phyloP scores from a whole-genome alignment of 352 stramenopile species.

The Pythium diclinum region DNA sequence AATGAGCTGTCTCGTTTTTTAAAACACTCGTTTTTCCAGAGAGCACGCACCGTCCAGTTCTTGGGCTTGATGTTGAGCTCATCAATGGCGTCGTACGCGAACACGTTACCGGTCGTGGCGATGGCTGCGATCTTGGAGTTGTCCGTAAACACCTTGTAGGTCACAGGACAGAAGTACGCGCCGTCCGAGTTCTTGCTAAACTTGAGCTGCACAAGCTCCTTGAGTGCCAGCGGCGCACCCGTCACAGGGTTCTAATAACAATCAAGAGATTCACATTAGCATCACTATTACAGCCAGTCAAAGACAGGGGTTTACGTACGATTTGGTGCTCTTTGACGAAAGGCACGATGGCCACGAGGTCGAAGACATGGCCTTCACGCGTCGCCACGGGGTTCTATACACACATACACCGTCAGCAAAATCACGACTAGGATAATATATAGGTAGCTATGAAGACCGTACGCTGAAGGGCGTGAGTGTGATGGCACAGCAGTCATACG shows the following conservation, averaged over 20 bases:
- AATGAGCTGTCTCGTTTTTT: not conserved
- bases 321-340: constrained; percentile 96
- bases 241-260: constrained; percentile 90
- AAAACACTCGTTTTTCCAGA: not conserved
- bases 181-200: constrained; percentile 80
- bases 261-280: not conserved
- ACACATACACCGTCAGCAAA: not conserved
- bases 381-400: constrained; percentile 92
- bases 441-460: not conserved
- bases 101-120: constrained; percentile 93
- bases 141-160: constrained; percentile 94
- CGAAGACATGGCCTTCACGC: constrained; percentile 95
- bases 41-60: constrained; percentile 84
- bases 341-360: constrained; percentile 94
- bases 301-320: constrained; percentile 34
- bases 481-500: constrained; percentile 98
- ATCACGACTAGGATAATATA: not conserved
- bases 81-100: constrained; percentile 94
- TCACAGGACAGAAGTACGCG: constrained; percentile 91
- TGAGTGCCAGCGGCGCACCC: constrained; percentile 83
- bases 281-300: not conserved
- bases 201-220: constrained; percentile 93
- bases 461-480: constrained; percentile 89
- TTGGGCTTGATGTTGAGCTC: constrained; percentile 99
- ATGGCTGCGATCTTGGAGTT: constrained; percentile 86